Conservation (phyloP, 1,284 basidiomycete genomes). For the Trichosporon sp. region DNA sequence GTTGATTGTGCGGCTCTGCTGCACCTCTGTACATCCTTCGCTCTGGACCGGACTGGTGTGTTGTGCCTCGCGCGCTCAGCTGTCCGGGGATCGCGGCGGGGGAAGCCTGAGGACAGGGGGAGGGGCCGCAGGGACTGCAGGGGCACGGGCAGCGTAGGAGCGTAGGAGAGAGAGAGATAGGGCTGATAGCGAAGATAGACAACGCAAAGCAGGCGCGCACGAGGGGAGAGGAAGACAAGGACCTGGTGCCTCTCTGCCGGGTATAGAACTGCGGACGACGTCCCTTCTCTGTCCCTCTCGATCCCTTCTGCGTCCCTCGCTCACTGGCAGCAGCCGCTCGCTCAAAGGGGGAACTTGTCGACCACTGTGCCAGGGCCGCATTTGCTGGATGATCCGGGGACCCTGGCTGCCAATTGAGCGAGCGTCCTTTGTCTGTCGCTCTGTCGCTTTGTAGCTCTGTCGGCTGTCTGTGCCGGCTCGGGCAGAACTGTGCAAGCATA, state of each 20-base stretch:
- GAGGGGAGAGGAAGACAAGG: background rate
- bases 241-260: background rate
- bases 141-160: background rate
- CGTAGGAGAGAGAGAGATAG: too few species aligned
- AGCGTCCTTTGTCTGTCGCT: background rate
- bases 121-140: background rate
- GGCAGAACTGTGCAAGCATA: too few species aligned
- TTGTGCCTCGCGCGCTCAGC: background rate
- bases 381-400: background rate
- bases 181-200: too few species aligned
- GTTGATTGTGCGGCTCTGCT: too few species aligned
- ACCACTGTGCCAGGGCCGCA: background rate
- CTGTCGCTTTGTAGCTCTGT: background rate
- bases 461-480: too few species aligned
- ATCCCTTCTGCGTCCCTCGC: background rate
- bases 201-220: too few species aligned
- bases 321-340: background rate
- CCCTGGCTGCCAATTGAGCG: background rate
- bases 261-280: background rate
- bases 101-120: too few species aligned
- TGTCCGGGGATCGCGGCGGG: background rate
- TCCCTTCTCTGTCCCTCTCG: background rate
- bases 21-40: too few species aligned
- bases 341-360: background rate
- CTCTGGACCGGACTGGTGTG: background rate